Conservation (phyloP, 1,139 yeast species). For the Kodamaea sp. region DNA sequence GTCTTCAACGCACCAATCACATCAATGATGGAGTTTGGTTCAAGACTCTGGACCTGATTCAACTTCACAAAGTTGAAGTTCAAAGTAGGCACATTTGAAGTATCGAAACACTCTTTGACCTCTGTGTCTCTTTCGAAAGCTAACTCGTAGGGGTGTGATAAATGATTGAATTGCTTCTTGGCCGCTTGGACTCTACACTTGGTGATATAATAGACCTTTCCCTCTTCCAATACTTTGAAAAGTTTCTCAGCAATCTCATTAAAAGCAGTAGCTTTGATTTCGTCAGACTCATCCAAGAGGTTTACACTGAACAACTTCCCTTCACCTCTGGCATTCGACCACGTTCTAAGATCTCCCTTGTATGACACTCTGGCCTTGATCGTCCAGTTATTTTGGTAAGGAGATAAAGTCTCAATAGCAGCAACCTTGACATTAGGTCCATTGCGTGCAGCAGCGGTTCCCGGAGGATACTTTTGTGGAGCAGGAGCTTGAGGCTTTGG, state of each 20-base stretch:
- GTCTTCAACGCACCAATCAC: slow-evolving; percentile 84
- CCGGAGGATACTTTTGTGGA: slow-evolving; percentile 19
- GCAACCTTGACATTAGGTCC: slow-evolving; percentile 38
- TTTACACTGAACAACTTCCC: slow-evolving; percentile 90
- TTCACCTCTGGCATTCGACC: slow-evolving; percentile 84
- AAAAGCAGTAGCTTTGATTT: slow-evolving; percentile 94
- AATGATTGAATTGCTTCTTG: slow-evolving; percentile 81
- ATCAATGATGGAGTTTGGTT: slow-evolving; percentile 74
- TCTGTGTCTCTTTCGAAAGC: slow-evolving; percentile 77
- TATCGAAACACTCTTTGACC: slow-evolving; percentile 70
- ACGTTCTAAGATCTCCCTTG: slow-evolving; percentile 85
- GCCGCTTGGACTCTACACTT: slow-evolving; percentile 82
- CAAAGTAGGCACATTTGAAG: slow-evolving; percentile 70
- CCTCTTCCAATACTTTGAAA: slow-evolving; percentile 77
- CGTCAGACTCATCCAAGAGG: slow-evolving; percentile 92
- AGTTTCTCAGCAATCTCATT: slow-evolving; percentile 82
- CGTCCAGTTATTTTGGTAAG: slow-evolving; percentile 89
- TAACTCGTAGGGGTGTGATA: slow-evolving; percentile 87
- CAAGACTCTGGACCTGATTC: slow-evolving; percentile 63
- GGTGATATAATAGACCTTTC: slow-evolving; percentile 82
- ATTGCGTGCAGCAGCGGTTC: slow-evolving; percentile 12
- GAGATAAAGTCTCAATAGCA: slow-evolving; percentile 87
- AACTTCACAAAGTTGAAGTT: slow-evolving; percentile 76
- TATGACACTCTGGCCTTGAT: slow-evolving; percentile 88
- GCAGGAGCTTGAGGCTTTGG: slow-evolving; percentile 6